Conservation (phyloP, 2,329 filamentous ascomycete species). For the Paecilomyces dactylethromorphus region DNA sequence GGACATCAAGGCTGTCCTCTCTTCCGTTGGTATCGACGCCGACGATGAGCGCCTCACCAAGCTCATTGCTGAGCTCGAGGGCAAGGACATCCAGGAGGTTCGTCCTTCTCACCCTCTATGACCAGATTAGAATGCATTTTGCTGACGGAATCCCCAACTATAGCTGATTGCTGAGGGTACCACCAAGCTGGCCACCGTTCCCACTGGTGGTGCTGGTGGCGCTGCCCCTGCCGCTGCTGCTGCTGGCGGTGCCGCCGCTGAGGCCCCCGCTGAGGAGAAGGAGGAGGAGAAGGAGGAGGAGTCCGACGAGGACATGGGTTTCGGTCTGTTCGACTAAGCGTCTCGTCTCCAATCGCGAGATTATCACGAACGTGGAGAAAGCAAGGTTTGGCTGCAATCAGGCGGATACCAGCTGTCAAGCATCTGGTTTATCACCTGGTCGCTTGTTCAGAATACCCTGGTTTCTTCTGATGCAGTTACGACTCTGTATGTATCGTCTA, state of each 20-base stretch:
- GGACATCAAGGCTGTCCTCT: constrained; percentile 84
- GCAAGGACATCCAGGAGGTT: constrained; percentile 79
- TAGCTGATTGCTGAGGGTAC: constrained; percentile 89
- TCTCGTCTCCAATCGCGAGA: constrained; percentile 17
- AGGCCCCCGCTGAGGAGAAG: constrained; percentile 58
- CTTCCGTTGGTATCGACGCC: constrained; percentile 90
- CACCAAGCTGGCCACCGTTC: constrained; percentile 93
- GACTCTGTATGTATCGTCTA: constrained; percentile 19
- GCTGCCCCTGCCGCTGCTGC: constrained; percentile 60
- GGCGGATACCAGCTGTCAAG: constrained; percentile 16
- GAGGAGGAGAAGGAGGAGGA: constrained; percentile 76
- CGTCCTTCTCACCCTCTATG: constrained; percentile 21
- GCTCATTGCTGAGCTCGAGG: constrained; percentile 71
- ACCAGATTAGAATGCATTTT: background rate
- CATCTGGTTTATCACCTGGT: constrained; percentile 14
- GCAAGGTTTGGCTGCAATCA: constrained; percentile 24
- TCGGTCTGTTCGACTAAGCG: constrained; percentile 61
- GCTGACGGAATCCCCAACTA: constrained; percentile 11
- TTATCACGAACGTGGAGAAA: constrained; percentile 55
- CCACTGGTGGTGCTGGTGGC: constrained; percentile 72
- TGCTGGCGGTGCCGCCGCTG: constrained; percentile 58
- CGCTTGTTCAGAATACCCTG: constrained; percentile 18
- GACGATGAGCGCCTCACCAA: constrained; percentile 78
- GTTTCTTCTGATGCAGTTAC: constrained; percentile 32
- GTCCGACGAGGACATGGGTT: constrained; percentile 69